Percentiles rank a stretch among this genome's conserved stretches.
phyloP scores from a whole-genome alignment of 1,139 yeast species.

The Saccharomyces pastorianus region DNA sequence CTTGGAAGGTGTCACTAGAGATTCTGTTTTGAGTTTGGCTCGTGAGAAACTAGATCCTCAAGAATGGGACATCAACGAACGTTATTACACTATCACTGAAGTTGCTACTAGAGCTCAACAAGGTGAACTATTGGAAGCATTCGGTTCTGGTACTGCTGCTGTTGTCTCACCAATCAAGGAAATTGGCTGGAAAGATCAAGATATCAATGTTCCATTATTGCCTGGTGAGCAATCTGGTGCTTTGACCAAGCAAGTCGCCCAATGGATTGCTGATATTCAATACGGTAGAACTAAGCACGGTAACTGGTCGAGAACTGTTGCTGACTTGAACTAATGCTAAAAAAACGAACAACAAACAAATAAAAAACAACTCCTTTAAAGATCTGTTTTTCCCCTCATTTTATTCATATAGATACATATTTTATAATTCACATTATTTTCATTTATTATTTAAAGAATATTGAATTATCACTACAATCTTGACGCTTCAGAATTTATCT shows the following conservation, averaged over 20 bases:
- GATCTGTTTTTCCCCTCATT: background rate
- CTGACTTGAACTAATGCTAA: constrained; percentile 5
- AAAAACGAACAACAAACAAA: background rate
- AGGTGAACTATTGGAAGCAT: constrained; percentile 85
- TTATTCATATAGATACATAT: background rate
- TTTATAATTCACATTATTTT: background rate
- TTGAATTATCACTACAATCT: background rate
- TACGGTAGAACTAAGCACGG: constrained; percentile 67
- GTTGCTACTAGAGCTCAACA: constrained; percentile 64
- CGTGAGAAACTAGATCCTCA: constrained; percentile 59
- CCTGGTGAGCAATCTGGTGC: constrained; percentile 72
- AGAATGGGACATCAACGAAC: constrained; percentile 74
- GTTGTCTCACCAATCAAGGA: constrained; percentile 85
- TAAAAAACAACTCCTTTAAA: background rate
- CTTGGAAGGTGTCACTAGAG: constrained; percentile 91
- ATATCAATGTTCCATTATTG: constrained; percentile 65
- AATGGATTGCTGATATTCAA: constrained; percentile 82
- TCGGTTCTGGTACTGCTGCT: constrained; percentile 96
- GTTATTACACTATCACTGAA: constrained; percentile 72
- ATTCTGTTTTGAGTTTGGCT: constrained; percentile 68
- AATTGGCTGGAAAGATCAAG: constrained; percentile 68
- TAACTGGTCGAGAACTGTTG: constrained; percentile 33
- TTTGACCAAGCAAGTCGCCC: constrained; percentile 61
- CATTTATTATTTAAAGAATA: background rate
- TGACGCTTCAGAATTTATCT: too few species aligned